Base-by-base conservation (phyloP, 352 stramenopile species). In the Aphanomyces stellatus region DNA sequence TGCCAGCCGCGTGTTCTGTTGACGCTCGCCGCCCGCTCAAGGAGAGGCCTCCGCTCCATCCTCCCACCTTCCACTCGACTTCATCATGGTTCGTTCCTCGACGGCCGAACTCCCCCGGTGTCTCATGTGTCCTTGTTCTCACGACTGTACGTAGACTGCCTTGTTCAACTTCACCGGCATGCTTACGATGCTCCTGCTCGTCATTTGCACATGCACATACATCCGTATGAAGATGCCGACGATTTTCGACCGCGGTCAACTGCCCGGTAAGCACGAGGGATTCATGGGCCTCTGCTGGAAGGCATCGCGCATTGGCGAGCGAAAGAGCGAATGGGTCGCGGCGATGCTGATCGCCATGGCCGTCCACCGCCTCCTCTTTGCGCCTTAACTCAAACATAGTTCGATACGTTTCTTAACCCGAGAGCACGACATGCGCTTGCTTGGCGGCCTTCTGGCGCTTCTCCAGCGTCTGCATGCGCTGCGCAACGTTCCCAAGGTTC, bases 121-220 rank as follows among this genome's bases (percentile, higher is more conserved):
- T n/a, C n/a, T n/a, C n/a, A n/a, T n/a, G n/a, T n/a, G n/a, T n/a
- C n/a, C n/a, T n/a, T n/a, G n/a, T n/a, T n/a, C 13, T 46, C 37
- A 2, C 37, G 13, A 46, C n/a, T 19, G 37, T 19, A 35, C n/a
- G n/a, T 73, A 97, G 95, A 97, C 93, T 35, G 96, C 96, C 24
- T 92, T 99, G 35, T 99, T 99, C 73, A 96, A 97, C 66, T 97
- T 99, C 71, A 91, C 96, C 53, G 97, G 93, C 33, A 78, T 99
- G 49, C 86, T 99, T 42, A 98, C 95, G 19, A 91, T 99, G 40
- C 79, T 99, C 46, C 72, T 99, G 59, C 86, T 99, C 48, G 90
- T 99, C 73, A 98, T 99, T 79, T 99, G 95, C 79, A 98, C 92
- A 35, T 98, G 91, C 76, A 97, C 95, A 11, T 99, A 97, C 82